These are phyloP conservation scores for Fusarium musae DNA, from an alignment of 2,329 filamentous ascomycete species.

Conservation along the genomic window DNA sequence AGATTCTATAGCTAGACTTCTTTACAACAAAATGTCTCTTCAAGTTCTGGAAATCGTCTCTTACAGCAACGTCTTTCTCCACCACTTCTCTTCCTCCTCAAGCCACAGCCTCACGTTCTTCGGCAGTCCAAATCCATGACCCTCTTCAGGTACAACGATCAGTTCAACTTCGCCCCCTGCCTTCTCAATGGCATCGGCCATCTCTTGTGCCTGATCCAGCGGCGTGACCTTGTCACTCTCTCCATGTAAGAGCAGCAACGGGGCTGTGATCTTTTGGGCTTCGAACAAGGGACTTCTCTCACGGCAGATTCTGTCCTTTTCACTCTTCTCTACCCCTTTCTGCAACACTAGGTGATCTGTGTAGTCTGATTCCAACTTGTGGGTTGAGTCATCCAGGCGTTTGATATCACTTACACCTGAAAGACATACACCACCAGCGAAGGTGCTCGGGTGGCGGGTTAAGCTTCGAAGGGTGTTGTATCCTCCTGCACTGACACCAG, in stretches of 20 bases:
- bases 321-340: constrained; percentile 48
- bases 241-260: constrained; percentile 67
- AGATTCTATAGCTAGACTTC: background rate
- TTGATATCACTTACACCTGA: constrained; percentile 64
- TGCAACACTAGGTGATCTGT: constrained; percentile 57
- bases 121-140: constrained; percentile 59
- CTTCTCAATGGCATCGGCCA: constrained; percentile 58
- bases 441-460: constrained; percentile 57
- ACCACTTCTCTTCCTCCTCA: constrained; percentile 60
- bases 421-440: constrained; percentile 60
- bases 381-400: constrained; percentile 58
- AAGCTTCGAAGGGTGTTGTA: constrained; percentile 64
- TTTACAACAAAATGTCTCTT: background rate
- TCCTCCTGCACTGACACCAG: constrained; percentile 63
- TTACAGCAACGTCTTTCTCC: constrained; percentile 54
- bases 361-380: constrained; percentile 68
- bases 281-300: constrained; percentile 62
- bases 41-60: too few species aligned
- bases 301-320: constrained; percentile 54
- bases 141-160: constrained; percentile 61
- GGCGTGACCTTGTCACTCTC: constrained; percentile 67
- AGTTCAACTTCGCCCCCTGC: constrained; percentile 58
- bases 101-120: constrained; percentile 54
- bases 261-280: constrained; percentile 59
- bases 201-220: constrained; percentile 63